Evolutionary conservation across 345 rosid genomes (phyloP).

Genomic region (Gossypium thurberi): DNA sequence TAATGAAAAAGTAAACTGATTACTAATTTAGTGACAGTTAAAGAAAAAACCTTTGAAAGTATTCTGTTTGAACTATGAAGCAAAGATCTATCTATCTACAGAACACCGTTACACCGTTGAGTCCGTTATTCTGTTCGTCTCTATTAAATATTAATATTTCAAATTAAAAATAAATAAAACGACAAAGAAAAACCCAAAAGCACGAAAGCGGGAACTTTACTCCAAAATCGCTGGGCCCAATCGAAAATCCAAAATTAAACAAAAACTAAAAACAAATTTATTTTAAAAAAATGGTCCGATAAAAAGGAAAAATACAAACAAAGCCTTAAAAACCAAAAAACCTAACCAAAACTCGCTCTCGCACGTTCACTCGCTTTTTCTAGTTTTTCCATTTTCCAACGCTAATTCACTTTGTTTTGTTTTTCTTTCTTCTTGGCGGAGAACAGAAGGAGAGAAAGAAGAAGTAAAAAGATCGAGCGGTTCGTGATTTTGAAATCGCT

Average conservation of each 20-base stretch:
- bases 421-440: neutral
- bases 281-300: neutral
- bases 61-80: neutral
- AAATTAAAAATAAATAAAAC: neutral
- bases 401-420: neutral
- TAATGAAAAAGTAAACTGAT: no score
- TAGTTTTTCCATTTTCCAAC: neutral
- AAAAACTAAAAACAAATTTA: neutral
- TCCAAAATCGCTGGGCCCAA: conserved; percentile 10
- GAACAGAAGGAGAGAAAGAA: neutral
- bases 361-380: conserved; percentile 2
- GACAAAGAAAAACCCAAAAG: neutral
- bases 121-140: neutral
- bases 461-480: neutral
- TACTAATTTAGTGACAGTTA: no score
- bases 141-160: neutral
- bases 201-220: conserved; percentile 15
- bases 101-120: neutral
- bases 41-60: no score
- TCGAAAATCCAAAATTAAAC: neutral
- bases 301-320: neutral
- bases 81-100: neutral
- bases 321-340: neutral
- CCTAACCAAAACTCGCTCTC: neutral
- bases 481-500: neutral